These are phyloP conservation scores for Sugiyamaella lignohabitans DNA, from an alignment of 805 yeast genomes.

Conservation along the genomic window DNA sequence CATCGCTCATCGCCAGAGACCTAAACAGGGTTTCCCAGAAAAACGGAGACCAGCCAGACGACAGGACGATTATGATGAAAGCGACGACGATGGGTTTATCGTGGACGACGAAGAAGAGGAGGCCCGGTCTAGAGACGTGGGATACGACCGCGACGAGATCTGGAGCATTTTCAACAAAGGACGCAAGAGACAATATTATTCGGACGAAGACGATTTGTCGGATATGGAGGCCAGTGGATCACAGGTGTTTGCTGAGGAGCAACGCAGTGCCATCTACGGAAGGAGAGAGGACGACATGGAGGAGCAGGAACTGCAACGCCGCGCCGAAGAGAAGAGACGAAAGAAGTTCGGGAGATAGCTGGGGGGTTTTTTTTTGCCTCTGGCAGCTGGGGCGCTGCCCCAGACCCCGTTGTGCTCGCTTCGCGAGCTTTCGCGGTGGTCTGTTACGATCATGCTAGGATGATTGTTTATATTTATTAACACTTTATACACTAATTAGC, in stretches of 20 bases:
- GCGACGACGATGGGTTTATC: constrained; percentile 49
- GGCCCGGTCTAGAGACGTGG: constrained; percentile 30
- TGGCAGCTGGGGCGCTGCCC: not conserved
- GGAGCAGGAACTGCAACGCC: constrained; percentile 29
- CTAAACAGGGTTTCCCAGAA: not conserved
- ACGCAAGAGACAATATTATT: constrained; percentile 41
- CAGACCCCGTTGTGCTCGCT: too few relatives aligned
- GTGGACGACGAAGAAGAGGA: constrained; percentile 34
- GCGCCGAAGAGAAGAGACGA: constrained; percentile 19
- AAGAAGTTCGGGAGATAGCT: constrained; percentile 7
- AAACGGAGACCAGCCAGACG: too few relatives aligned
- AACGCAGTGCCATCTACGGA: constrained; percentile 59
- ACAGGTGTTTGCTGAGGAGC: constrained; percentile 81
- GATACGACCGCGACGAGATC: constrained; percentile 77
- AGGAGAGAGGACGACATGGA: constrained; percentile 71
- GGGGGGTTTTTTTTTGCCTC: not conserved
- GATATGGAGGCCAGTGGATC: constrained; percentile 94
- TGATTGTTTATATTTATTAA: not conserved
- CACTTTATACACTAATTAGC: not conserved
- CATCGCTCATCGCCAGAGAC: not conserved
- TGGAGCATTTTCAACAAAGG: constrained; percentile 80
- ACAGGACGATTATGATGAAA: constrained; percentile 31
- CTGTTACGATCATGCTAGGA: too few relatives aligned
- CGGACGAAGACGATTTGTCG: constrained; percentile 42
- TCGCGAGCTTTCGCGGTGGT: too few relatives aligned